Base-by-base conservation (phyloP, 495 filamentous ascomycete species). In the Penicillium desertorum region DNA sequence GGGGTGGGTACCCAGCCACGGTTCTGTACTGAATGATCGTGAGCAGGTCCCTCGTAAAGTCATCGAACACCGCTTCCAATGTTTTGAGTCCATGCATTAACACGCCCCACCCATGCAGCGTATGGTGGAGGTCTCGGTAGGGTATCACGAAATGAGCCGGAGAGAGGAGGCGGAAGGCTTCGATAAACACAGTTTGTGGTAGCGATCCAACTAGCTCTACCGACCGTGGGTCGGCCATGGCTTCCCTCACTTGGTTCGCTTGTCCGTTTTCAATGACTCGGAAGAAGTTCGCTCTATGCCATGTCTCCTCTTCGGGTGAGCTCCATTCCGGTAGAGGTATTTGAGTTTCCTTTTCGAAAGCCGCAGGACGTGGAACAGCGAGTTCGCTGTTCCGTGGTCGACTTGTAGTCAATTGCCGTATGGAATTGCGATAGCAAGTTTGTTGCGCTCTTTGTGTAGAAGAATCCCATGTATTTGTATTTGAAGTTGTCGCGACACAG, bases 71-170 rank as follows among this genome's bases (percentile, higher is more conserved):
- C 22, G 57, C 45, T 17, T 73, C 60, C 16, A 77, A 22, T 5
- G 68, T 55, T 42, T 67, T 63, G 32, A 66, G 44, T 22, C 56
- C 50, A 30, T 66, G 60, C 55, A 65, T 20, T 36, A 70, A 2
- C 17, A 76, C 68, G 19, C 73, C 61, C 43, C 60, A 64, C 5
- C 79, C 71, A 57, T 83, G 78, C 7, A 86, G 52, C 1, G 72
- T 60, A 20, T 70, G 65, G 34, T 86, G 69, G 48, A 84, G 66
- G 34, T 81, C 66, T 16, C 76, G 73, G 62, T 80, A 83, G 5
- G 80, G 75, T 36, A 70, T 65, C 43, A 80, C 52, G 48, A 80
- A 79, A 61, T 79, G 69, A 23, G 63, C 49, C 3, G 77, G 77
- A 14, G 76, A 74, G 1, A 80, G 68, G 25, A 69, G 62, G 51